Base-by-base conservation (phyloP, 495 filamentous ascomycete species). In the Lindgomyces ingoldianus region DNA sequence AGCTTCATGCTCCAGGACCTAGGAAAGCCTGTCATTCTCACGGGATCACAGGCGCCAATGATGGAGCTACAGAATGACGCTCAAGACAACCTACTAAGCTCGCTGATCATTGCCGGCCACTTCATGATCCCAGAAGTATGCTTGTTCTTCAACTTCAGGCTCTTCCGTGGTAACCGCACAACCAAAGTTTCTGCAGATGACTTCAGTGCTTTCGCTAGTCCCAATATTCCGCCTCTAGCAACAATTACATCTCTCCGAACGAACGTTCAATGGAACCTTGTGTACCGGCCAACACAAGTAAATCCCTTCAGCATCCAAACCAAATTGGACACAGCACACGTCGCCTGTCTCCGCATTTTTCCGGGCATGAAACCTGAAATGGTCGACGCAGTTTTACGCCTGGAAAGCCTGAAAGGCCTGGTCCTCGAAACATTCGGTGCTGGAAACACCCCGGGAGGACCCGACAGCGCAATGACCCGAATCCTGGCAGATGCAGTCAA, bases 111-210 rank as follows among this genome's bases (percentile, higher is more conserved):
- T 62, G 94, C 94, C 6, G 93, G 93, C 48, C 94, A 95, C 57
- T 98, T 97, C 75, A 90, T 91, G 79, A 92, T 98, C 65, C 93
- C 94, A 0, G 94, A 98, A 73, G 93, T 98, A 29, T 93, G 91
- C 73, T 81, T 98, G 47, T 97, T 95, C 79, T 98, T 98, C 81
- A 90, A 94, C 74, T 88, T 95, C 77, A 89, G 83, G 50, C 83
- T 98, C n/a, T 96, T 89, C 74, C 86, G 94, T 14, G 94, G 93
- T 14, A 97, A 97, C 73, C 83, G 94, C 46, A 82, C 87, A 1
- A 96, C 91, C 59, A 98, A 98, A 75, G 83, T 93, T 33, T 92
- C 92, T 22, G 89, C 94, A 0, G 89, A 87, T 51, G 86, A 89
- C 41, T 96, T 96, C 73, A 83, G 86, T 18, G 94, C 93, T 2